Evolutionary conservation across 768 basidiomycete species (phyloP).

Genomic region (Sistotremastrum niveocremeum): DNA sequence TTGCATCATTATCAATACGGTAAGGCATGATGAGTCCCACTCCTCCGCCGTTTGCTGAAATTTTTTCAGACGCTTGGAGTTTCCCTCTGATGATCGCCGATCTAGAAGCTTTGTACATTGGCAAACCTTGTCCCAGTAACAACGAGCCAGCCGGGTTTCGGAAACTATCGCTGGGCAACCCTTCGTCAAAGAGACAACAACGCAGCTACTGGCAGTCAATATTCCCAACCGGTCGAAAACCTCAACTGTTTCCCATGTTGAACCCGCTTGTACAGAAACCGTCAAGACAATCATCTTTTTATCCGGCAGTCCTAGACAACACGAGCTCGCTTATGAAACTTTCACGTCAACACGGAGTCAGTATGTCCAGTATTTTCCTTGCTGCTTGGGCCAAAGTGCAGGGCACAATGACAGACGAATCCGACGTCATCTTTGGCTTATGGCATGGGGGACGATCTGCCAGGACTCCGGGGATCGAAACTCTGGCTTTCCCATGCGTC

Average conservation of each 20-base stretch:
- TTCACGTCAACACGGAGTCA: no score
- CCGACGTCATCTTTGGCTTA: slow-evolving; percentile 26
- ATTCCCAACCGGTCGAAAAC: slow-evolving; percentile 17
- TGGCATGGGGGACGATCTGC: slow-evolving; percentile 35
- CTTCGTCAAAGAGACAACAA: slow-evolving; percentile 10
- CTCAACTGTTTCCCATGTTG: slow-evolving; percentile 16
- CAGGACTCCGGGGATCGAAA: slow-evolving; percentile 19
- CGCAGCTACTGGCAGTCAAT: slow-evolving; percentile 23
- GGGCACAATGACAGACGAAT: slow-evolving; percentile 15
- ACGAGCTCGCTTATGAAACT: no score
- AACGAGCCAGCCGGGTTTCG: slow-evolving; percentile 19
- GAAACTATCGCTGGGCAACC: background rate
- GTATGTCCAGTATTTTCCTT: slow-evolving; percentile 19
- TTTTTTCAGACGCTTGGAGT: slow-evolving; percentile 25
- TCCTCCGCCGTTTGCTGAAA: background rate
- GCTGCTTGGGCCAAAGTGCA: slow-evolving; percentile 32
- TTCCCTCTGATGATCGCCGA: slow-evolving; percentile 27
- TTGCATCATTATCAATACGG: slow-evolving; percentile 38
- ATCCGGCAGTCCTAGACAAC: no score
- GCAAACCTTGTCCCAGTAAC: slow-evolving; percentile 10
- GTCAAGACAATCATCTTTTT: no score
- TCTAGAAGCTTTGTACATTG: slow-evolving; percentile 23
- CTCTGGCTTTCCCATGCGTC: slow-evolving; percentile 30
- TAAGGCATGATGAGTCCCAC: background rate
- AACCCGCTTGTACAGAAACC: no score